Evolutionary conservation across 2,329 filamentous ascomycete species (phyloP), one percentile per base, ranked within the genome.

Genomic region (Fusarium tricinctum): DNA sequence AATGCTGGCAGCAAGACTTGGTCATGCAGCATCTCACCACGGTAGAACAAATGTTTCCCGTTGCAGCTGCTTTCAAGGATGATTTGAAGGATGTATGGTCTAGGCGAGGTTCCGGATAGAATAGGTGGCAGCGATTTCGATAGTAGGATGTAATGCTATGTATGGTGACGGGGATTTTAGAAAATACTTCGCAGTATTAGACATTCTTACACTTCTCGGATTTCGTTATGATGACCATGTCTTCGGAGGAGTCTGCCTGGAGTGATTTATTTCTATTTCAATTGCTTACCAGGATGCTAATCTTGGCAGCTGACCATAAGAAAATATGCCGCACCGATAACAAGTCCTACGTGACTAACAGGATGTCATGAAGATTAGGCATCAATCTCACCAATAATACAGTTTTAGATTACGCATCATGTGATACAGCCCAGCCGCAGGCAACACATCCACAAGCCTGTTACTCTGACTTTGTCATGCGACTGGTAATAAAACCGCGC

Each of bases 31-130:
- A 74, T 12, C 30, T 79, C 4, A 48, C 42, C 0, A 63, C 45
- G 0, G 58, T 76, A 19, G 66, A 73, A 10, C 35, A 10, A 13
- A 67, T 64, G 0, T 78, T 78, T 62, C 71, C 74, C 2, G 75
- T 74, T 15, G 77, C 76, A 3, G 38, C 59, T 17, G 59, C 75
- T 1, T 76, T 77, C n/a, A 64, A 32, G 15, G 17, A 28, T 6
- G 70, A 76, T 2, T n/a, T 77, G 17, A 17, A 20, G 10, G 12
- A 38, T 1, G 33, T 77, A 1, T 77, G 75, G 76, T 26, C 23
- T 3, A 22, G 7, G 1, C 52, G 62, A 40, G 6, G 8, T 10
- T 38, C 33, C 17, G 15, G 15, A n/a, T 38, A 38, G 33, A 10
- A 38, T 38, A 14, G 12, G 14, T 15, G 30, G 30, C 30, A 15